Evolutionary conservation across 495 filamentous ascomycete genomes (phyloP).

Genomic region (Astrocystis sublimbata): DNA sequence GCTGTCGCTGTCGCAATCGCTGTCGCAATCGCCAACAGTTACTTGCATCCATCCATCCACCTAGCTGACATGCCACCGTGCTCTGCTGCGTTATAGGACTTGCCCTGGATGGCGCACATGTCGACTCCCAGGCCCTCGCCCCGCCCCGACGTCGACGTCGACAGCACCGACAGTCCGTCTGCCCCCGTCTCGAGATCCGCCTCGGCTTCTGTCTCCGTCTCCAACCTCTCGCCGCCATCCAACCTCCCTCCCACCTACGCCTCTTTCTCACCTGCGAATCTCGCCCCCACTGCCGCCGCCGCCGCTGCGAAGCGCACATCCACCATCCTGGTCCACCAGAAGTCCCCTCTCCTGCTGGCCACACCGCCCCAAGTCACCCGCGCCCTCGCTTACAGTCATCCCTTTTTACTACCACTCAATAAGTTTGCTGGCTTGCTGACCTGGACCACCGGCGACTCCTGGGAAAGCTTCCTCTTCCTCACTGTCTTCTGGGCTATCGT

Average conservation of each 20-base stretch:
- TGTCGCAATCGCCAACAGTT: conserved; percentile 15
- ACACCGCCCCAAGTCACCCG: conserved; percentile 93
- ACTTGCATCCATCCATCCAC: conserved; percentile 12
- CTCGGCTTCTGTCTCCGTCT: conserved; percentile 80
- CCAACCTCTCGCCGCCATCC: conserved; percentile 57
- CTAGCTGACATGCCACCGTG: conserved; percentile 26
- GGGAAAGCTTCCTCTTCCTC: conserved; percentile 93
- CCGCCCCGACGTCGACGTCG: conserved; percentile 26
- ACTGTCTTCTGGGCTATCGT: conserved; percentile 80
- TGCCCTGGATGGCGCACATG: conserved; percentile 54
- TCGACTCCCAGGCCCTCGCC: conserved; percentile 40
- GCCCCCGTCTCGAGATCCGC: conserved; percentile 60
- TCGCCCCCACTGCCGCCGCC: conserved; percentile 55
- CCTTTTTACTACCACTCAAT: conserved; percentile 85
- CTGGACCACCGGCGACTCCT: conserved; percentile 91
- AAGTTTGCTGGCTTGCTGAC: conserved; percentile 78
- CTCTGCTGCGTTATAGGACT: conserved; percentile 36
- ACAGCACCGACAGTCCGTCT: conserved; percentile 23
- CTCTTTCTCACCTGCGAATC: conserved; percentile 81
- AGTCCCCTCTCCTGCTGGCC: conserved; percentile 87
- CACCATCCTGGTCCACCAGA: conserved; percentile 93
- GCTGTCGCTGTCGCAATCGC: background rate
- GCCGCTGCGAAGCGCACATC: conserved; percentile 75
- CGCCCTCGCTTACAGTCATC: conserved; percentile 89
- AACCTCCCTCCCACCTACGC: conserved; percentile 72